Conservation (phyloP, 495 filamentous ascomycete genomes). For the Acidomyces sp. region DNA sequence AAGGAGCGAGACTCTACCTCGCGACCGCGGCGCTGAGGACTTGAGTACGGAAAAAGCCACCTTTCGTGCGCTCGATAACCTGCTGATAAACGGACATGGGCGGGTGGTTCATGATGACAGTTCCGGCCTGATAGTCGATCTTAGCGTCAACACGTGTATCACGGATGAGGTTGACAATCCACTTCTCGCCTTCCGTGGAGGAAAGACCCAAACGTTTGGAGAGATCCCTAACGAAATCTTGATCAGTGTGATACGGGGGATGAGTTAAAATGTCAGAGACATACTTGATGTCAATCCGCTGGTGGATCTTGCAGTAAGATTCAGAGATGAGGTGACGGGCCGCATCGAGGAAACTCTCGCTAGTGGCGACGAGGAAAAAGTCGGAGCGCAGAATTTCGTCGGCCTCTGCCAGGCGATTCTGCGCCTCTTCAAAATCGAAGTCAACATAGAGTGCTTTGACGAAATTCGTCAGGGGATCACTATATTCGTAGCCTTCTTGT, state of each 20-base stretch:
- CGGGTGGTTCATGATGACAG: slow-evolving; percentile 98
- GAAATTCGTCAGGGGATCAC: slow-evolving; percentile 89
- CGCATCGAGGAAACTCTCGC: slow-evolving; percentile 85
- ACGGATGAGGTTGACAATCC: slow-evolving; percentile 98
- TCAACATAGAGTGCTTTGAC: slow-evolving; percentile 92
- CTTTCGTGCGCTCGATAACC: slow-evolving; percentile 93
- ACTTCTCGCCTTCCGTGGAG: slow-evolving; percentile 95
- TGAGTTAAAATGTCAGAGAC: slow-evolving; percentile 18
- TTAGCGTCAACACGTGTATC: slow-evolving; percentile 96
- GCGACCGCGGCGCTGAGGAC: slow-evolving; percentile 32
- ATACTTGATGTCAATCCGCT: slow-evolving; percentile 89
- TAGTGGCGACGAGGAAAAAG: slow-evolving; percentile 81
- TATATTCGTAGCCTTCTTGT: slow-evolving; percentile 96
- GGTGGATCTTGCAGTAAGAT: slow-evolving; percentile 98
- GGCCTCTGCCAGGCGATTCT: slow-evolving; percentile 77
- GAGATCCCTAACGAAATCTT: slow-evolving; percentile 47
- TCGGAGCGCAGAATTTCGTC: slow-evolving; percentile 85
- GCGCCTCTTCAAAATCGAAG: slow-evolving; percentile 97
- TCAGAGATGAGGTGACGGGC: slow-evolving; percentile 94
- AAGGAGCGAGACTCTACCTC: slow-evolving; percentile 18
- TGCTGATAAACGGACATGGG: slow-evolving; percentile 97
- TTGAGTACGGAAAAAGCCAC: slow-evolving; percentile 66
- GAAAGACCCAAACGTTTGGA: slow-evolving; percentile 78
- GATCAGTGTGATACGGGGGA: neutral
- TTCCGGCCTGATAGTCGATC: slow-evolving; percentile 97